phyloP scores from a whole-genome alignment of 2,329 filamentous ascomycete genomes.

The Cladophialophora yegresii region DNA sequence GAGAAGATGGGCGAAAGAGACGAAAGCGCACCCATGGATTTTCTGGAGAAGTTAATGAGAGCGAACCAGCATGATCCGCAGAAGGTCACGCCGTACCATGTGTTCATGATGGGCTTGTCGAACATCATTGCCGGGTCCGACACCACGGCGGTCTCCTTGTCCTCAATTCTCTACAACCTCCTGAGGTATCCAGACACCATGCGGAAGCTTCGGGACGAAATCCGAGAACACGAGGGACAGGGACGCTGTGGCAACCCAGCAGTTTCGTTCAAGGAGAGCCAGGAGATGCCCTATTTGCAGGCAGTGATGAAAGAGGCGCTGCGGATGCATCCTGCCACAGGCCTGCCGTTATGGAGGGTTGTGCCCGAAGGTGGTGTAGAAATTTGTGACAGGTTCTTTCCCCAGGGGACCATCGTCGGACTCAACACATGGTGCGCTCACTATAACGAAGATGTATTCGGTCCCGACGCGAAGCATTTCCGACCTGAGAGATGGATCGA shows the following conservation, averaged over 20 bases:
- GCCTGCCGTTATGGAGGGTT: constrained; percentile 53
- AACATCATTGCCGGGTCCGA: constrained; percentile 37
- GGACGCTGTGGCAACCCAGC: constrained; percentile 40
- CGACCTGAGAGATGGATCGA: constrained; percentile 53
- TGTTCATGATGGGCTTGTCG: constrained; percentile 42
- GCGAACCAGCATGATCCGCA: constrained; percentile 48
- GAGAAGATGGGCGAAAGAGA: constrained; percentile 19
- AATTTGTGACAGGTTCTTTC: constrained; percentile 48
- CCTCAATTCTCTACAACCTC: constrained; percentile 72
- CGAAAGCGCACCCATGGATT: constrained; percentile 40
- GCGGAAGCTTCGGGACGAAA: constrained; percentile 32
- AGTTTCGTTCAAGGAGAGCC: constrained; percentile 62
- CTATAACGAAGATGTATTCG: constrained; percentile 52
- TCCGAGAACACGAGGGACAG: constrained; percentile 33
- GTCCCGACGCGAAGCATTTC: constrained; percentile 47
- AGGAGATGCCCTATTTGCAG: constrained; percentile 66
- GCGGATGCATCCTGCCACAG: constrained; percentile 54
- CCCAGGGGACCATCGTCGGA: constrained; percentile 48
- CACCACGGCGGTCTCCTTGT: constrained; percentile 52
- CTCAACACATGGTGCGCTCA: constrained; percentile 51
- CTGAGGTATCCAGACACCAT: constrained; percentile 59
- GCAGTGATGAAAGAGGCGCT: constrained; percentile 58
- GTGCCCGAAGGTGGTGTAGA: constrained; percentile 51
- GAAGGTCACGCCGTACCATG: constrained; percentile 46
- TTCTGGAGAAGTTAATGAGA: constrained; percentile 49